Evolutionary conservation across 768 basidiomycete species (phyloP).

Genomic region (Mycena kentingensis): DNA sequence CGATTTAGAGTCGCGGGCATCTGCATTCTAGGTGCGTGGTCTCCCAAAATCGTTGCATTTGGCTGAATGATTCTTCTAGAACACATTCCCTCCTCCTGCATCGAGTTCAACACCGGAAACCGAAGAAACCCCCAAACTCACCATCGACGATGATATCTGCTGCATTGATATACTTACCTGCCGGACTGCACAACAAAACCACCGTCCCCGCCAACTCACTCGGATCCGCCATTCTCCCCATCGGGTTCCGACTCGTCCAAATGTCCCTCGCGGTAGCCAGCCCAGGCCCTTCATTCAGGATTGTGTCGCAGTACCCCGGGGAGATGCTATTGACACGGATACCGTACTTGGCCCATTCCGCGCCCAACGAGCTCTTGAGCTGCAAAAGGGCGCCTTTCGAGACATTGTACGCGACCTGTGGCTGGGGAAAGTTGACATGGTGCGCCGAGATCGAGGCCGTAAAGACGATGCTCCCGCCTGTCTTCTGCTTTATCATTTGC

Average conservation of each 20-base stretch:
- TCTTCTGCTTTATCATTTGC: conserved; percentile 44
- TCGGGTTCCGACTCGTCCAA: conserved; percentile 43
- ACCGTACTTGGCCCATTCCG: conserved; percentile 45
- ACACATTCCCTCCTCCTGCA: neutral
- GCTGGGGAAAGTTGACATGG: conserved; percentile 43
- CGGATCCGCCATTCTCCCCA: conserved; percentile 47
- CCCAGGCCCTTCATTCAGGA: conserved; percentile 38
- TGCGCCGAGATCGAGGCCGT: conserved; percentile 47
- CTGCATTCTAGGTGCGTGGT: neutral
- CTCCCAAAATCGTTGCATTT: no score
- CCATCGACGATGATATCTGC: conserved; percentile 45
- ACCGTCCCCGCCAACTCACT: conserved; percentile 41
- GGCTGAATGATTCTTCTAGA: no score
- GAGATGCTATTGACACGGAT: conserved; percentile 46
- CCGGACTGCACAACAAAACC: conserved; percentile 43
- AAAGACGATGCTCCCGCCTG: conserved; percentile 45
- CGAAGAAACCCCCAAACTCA: conserved; percentile 23
- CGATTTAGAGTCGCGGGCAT: neutral
- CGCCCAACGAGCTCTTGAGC: conserved; percentile 41
- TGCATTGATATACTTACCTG: conserved; percentile 47
- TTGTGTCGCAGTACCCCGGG: conserved; percentile 47
- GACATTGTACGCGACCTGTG: conserved; percentile 43
- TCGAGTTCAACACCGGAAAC: neutral
- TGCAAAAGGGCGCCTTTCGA: conserved; percentile 45
- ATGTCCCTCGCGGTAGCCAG: conserved; percentile 34